Percentiles rank a stretch among this genome's conserved stretches.
Conservation (phyloP, 2,329 filamentous ascomycete genomes). For the Apiospora hydei region DNA sequence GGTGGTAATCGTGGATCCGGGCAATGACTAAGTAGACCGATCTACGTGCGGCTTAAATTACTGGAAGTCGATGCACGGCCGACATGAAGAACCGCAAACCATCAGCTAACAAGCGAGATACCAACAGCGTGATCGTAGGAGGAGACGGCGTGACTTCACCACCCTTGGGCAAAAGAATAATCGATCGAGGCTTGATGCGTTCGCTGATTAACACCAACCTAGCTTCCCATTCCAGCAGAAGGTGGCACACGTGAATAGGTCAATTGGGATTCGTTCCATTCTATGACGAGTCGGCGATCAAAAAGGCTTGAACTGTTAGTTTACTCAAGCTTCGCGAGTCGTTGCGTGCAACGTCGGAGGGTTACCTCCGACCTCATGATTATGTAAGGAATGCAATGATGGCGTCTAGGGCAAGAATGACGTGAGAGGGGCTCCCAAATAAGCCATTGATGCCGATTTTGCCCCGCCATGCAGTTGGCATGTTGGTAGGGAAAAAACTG, state of each 20-base stretch:
- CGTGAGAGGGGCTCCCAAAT: background rate
- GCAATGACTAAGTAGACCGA: background rate
- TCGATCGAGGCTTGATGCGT: too few relatives aligned
- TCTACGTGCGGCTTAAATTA: background rate
- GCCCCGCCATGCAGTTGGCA: background rate
- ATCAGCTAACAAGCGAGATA: background rate
- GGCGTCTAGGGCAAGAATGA: background rate
- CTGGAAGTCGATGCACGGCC: background rate
- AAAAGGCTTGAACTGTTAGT: background rate
- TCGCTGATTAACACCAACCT: too few relatives aligned
- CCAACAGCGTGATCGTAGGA: background rate
- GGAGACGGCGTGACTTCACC: background rate
- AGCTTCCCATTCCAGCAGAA: background rate
- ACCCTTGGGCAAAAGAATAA: too few relatives aligned
- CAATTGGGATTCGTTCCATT: background rate
- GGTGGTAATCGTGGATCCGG: background rate
- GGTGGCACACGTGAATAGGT: background rate
- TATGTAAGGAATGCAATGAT: slow-evolving; percentile 7
- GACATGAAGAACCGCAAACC: background rate
- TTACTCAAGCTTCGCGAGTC: background rate
- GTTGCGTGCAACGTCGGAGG: background rate
- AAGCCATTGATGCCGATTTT: background rate
- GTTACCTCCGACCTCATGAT: background rate
- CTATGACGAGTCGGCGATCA: background rate
- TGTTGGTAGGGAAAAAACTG: background rate